Evolutionary conservation across 78 protist genomes (phyloP).

Genomic region (Speleostelium caveatum): DNA sequence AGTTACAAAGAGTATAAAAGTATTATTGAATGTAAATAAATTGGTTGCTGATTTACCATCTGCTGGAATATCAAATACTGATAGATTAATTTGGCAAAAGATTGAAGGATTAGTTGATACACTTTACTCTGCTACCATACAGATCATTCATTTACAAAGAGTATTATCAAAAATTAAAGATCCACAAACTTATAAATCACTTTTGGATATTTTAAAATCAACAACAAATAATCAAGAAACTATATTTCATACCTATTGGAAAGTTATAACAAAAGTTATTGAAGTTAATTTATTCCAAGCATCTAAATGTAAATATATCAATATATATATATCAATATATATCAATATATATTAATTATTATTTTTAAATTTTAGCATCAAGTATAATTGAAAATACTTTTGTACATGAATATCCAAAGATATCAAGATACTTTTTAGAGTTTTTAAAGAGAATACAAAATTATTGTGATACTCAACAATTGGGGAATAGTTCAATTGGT

Average conservation of each 20-base stretch:
- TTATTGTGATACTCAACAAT: conserved; percentile 67
- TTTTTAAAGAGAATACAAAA: conserved; percentile 54
- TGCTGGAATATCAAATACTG: neutral
- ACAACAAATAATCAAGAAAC: neutral
- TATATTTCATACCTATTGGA: conserved; percentile 52
- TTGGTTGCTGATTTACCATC: conserved; percentile 48
- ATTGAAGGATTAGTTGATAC: conserved; percentile 50
- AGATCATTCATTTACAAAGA: conserved; percentile 65
- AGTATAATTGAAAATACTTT: conserved; percentile 63
- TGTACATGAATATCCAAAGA: conserved; percentile 59
- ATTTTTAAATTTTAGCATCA: too few species aligned
- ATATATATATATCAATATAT: too few species aligned
- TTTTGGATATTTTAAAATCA: conserved; percentile 37
- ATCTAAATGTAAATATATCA: neutral
- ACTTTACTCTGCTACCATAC: conserved; percentile 45
- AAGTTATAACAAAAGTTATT: conserved; percentile 19
- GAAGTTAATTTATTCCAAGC: conserved; percentile 46
- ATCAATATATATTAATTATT: too few species aligned
- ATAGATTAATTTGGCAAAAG: conserved; percentile 33
- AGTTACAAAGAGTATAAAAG: conserved; percentile 33
- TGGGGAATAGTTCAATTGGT: neutral
- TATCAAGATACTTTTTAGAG: conserved; percentile 57
- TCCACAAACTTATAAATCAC: conserved; percentile 31
- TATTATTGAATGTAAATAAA: conserved; percentile 54
- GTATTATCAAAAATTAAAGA: conserved; percentile 74